Conservation (phyloP, 805 yeast genomes). For the Wickerhamiella sorbophila region DNA sequence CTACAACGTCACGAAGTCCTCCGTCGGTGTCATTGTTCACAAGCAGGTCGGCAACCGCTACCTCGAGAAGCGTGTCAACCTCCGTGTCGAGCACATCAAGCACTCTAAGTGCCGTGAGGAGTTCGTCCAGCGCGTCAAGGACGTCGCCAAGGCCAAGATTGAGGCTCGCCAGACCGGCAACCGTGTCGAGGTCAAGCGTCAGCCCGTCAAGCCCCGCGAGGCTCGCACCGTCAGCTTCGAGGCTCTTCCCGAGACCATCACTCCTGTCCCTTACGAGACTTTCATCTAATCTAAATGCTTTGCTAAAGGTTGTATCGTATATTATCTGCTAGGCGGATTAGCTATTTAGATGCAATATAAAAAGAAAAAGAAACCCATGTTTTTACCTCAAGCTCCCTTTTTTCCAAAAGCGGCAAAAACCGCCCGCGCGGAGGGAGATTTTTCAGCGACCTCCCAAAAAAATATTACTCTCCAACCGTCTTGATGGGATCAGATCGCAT, state of each 20-base stretch:
- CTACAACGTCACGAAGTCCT: constrained; percentile 95
- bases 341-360: background rate
- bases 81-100: constrained; percentile 97
- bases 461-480: too few species aligned
- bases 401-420: too few species aligned
- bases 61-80: constrained; percentile 96
- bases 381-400: too few species aligned
- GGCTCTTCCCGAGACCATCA: constrained; percentile 88
- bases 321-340: background rate
- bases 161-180: constrained; percentile 95
- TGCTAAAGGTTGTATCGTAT: constrained; percentile 2
- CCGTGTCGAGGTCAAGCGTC: constrained; percentile 88
- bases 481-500: background rate
- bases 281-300: constrained; percentile 54
- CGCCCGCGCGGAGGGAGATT: too few species aligned
- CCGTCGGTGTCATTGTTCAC: constrained; percentile 97
- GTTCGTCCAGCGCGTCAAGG: constrained; percentile 96
- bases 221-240: constrained; percentile 73
- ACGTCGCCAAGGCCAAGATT: constrained; percentile 81
- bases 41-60: constrained; percentile 98
- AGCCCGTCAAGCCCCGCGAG: constrained; percentile 96
- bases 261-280: constrained; percentile 99
- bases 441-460: too few species aligned
- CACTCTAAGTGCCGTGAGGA: constrained; percentile 99
- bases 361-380: too few species aligned